Base-by-base conservation (phyloP, 768 basidiomycete genomes). In the Leucosporidium yakuticum region DNA sequence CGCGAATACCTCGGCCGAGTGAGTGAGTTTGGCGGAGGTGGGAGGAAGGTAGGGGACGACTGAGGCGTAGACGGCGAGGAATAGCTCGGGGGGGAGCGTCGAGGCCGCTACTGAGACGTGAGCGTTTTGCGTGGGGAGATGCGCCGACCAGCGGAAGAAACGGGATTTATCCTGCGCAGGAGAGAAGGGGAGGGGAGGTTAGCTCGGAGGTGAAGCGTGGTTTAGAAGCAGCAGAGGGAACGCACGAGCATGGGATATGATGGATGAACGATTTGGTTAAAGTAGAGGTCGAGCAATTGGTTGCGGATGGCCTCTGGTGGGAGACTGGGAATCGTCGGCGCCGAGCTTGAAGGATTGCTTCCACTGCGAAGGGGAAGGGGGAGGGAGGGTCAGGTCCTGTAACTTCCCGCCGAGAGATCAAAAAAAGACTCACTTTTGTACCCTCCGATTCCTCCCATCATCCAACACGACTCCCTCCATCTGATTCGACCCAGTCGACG, bases 91-190 rank as follows among this genome's bases (percentile, higher is more conserved):
- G 4, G 66, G 48, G 39, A 73, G 23, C 34, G 58, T 12, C 59
- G 34, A 2, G 60, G 60, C 29, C 48, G 63, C 29, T 23, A 49
- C 2, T 15, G 61, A 62, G 20, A 23, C 2, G 63, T 36, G 4
- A 62, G 60, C 29, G 57, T 34, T 20, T 60, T 62, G 58, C 2
- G 60, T 29, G 20, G 70, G 70, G 9, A 71, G 63, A 20, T 62
- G 66, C 2, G 70, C 70, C 1, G 70, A 68, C 70, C 70, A 71
- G 29, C 70, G 70, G 5, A 71, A 65, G 53, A 71, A 67, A 17
- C 57, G 56, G 1, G 66, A 54, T 25, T 71, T 71, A 63, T 71
- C 66, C 69, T 70, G 54, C 14, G 6, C 0, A 4, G 4, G 12
- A 9, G 34, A 3, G n/a, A 32, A n/a, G n/a, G n/a, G 27, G 23